These are phyloP conservation scores for Pythium aristosporum DNA, from an alignment of 352 stramenopile species.

Conservation along the genomic window DNA sequence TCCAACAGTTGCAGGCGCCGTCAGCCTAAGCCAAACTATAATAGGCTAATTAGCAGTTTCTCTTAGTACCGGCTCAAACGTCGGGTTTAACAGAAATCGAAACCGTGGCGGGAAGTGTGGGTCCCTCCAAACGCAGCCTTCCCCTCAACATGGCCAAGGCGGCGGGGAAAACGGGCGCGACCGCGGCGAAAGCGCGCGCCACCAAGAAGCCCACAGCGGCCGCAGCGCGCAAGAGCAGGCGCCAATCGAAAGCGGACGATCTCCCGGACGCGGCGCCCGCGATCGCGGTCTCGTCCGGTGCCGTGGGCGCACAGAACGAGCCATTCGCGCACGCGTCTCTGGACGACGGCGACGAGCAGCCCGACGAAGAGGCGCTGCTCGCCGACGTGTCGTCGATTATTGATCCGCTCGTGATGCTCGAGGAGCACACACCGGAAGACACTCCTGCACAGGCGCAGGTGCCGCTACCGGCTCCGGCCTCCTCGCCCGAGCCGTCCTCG, in stretches of 20 bases:
- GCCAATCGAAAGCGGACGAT: neutral
- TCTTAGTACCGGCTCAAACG: slow-evolving; percentile 3
- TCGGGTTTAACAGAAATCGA: slow-evolving; percentile 13
- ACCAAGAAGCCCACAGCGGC: neutral
- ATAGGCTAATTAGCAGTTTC: neutral
- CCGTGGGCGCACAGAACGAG: slow-evolving; percentile 4
- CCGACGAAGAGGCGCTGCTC: slow-evolving; percentile 16
- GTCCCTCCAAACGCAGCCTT: neutral
- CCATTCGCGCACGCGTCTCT: neutral
- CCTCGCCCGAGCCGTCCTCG: no score
- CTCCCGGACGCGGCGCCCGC: neutral
- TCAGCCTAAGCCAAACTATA: neutral
- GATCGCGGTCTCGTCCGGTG: neutral
- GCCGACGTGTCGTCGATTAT: slow-evolving; percentile 15
- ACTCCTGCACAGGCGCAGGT: neutral
- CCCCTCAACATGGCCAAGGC: slow-evolving; percentile 21
- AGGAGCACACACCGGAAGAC: neutral
- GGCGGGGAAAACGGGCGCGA: slow-evolving; percentile 9
- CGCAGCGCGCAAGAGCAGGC: slow-evolving; percentile 4
- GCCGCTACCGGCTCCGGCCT: neutral
- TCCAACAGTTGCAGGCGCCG: neutral
- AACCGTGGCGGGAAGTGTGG: neutral
- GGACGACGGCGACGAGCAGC: slow-evolving; percentile 6
- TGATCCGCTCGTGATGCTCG: slow-evolving; percentile 12
- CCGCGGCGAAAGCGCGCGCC: slow-evolving; percentile 17